Percentiles rank a stretch among this genome's conserved stretches.
These are phyloP conservation scores for Chalciporus piperatoides DNA, from an alignment of 1,284 basidiomycete genomes.

Conservation along the genomic window DNA sequence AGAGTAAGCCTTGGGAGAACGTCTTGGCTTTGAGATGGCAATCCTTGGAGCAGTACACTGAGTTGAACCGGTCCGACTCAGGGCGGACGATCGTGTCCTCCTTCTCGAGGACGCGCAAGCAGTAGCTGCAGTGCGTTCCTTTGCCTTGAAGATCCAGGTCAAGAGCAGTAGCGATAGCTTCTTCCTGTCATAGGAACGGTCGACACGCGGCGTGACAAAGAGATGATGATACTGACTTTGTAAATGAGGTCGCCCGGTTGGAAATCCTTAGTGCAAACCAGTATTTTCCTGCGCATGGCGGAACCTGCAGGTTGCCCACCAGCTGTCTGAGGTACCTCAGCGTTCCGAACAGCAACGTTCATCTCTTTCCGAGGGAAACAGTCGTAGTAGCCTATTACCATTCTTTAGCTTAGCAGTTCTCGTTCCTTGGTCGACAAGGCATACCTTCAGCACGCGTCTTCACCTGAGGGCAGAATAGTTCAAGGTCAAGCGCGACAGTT, in stretches of 20 bases:
- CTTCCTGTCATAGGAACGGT: slow-evolving; percentile 47
- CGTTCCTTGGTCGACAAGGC: slow-evolving; percentile 34
- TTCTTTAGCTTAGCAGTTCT: slow-evolving; percentile 24
- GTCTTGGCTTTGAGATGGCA: slow-evolving; percentile 55
- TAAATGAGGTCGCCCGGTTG: slow-evolving; percentile 70
- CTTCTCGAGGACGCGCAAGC: slow-evolving; percentile 52
- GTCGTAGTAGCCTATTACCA: slow-evolving; percentile 64
- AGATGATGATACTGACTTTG: slow-evolving; percentile 44
- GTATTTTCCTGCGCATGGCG: slow-evolving; percentile 45
- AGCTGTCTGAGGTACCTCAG: slow-evolving; percentile 34
- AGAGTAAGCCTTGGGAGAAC: slow-evolving; percentile 66
- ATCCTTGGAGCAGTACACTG: slow-evolving; percentile 68
- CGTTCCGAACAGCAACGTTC: slow-evolving; percentile 59
- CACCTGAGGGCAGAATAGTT: slow-evolving; percentile 43
- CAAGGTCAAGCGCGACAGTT: slow-evolving; percentile 15
- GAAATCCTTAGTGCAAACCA: slow-evolving; percentile 67
- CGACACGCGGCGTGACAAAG: neutral
- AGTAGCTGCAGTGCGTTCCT: slow-evolving; percentile 68
- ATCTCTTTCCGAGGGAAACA: slow-evolving; percentile 66
- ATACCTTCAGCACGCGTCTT: slow-evolving; percentile 71
- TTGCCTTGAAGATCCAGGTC: slow-evolving; percentile 65
- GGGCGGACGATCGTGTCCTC: slow-evolving; percentile 42
- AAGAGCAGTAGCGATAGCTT: slow-evolving; percentile 62
- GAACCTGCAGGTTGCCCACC: slow-evolving; percentile 24
- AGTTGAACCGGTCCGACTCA: slow-evolving; percentile 49